Base-by-base conservation (phyloP, 352 stramenopile genomes). In the Phytophthora capsici region DNA sequence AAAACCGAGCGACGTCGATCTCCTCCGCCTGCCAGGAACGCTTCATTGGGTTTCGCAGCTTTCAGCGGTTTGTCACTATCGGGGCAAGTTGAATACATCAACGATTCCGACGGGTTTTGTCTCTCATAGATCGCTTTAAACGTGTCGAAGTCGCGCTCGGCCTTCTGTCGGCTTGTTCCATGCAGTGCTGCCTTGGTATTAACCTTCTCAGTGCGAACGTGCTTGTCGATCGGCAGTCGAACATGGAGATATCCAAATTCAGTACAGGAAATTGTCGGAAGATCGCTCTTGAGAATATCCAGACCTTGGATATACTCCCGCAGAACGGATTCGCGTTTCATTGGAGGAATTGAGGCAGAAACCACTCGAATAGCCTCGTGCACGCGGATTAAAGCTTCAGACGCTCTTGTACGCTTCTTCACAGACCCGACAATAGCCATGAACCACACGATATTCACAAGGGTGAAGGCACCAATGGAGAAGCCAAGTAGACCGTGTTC, bases 311-410 rank as follows among this genome's bases (percentile, higher is more conserved):
- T 25, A 23, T 74, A 72, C 25, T 70, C 56, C 13, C 66, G 46
- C 16, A 82, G 48, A 1, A 76, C 66, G 3, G 47, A 45, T 46
- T 77, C 61, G 4, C 74, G 71, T 25, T 76, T 53, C 1, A 62
- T 49, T 1, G 49, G 47, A 1, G 74, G 70, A 32, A 86, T 75
- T 1, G 56, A 69, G 0, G 56, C 28, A 2, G 71, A 69, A 34
- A 83, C 63, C n/a, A 77, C 69, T 23, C 63, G 65, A 6, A 82
- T 71, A 26, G 69, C 70, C 38, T 86, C 66, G 48, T 79, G 73
- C 1, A 80, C 71, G 56, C 75, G 62, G 4, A 83, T 50, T 1
- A 82, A 46, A 19, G 71, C 58, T 2, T 58, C 36, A 14, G 62
- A 64, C 3, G 52, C 45, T 7, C 73, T 54, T 9, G 44, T 45